Percentiles rank a stretch among this genome's conserved stretches.
These are phyloP conservation scores for Thelephora terrestris DNA, from an alignment of 1,284 basidiomycete genomes.

Conservation along the genomic window DNA sequence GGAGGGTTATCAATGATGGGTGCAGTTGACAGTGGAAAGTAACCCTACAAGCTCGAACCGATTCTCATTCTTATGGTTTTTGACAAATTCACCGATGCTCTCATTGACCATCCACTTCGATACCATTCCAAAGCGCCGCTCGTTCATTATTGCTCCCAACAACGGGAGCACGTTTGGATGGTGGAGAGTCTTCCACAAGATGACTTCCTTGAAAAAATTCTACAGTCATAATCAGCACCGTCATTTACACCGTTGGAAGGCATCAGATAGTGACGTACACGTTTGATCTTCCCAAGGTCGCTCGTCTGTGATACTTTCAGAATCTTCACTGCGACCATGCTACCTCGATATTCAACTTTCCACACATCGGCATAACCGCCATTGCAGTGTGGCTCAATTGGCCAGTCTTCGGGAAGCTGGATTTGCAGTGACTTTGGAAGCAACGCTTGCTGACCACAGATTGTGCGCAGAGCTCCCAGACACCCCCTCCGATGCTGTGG, in stretches of 20 bases:
- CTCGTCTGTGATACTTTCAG: too few species aligned
- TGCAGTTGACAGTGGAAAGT: neutral
- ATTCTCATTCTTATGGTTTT: neutral
- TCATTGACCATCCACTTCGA: slow-evolving; percentile 3
- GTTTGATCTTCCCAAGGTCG: too few species aligned
- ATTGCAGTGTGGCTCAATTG: too few species aligned
- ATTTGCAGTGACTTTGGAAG: neutral
- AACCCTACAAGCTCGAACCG: neutral
- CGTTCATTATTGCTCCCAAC: too few species aligned
- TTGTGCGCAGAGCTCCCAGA: neutral
- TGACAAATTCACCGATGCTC: too few species aligned
- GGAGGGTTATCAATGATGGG: neutral
- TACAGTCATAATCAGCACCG: too few species aligned
- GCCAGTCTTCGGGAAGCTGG: too few species aligned
- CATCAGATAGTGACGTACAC: too few species aligned
- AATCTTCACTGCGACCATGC: too few species aligned
- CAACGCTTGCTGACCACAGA: neutral
- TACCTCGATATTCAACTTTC: neutral
- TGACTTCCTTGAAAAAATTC: too few species aligned
- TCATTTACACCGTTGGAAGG: too few species aligned
- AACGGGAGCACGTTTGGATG: too few species aligned
- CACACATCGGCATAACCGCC: neutral
- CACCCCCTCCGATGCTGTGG: neutral
- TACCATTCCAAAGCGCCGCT: neutral
- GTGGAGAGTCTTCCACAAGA: neutral